Conservation (phyloP, 495 filamentous ascomycete species). For the Neurospora tetrasperma region DNA sequence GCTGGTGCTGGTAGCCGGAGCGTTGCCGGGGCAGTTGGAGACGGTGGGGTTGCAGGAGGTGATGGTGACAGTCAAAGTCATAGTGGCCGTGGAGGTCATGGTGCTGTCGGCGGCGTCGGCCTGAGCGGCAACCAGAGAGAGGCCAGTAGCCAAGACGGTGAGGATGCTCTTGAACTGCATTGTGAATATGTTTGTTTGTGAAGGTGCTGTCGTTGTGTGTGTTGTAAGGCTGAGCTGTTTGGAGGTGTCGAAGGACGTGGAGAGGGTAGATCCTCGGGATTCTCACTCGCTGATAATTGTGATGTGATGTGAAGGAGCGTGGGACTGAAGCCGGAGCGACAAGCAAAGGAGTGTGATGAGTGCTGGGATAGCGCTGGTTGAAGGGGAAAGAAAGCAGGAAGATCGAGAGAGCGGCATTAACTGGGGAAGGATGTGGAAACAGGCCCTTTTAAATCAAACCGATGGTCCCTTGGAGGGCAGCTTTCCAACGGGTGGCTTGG, state of each 20-base stretch:
- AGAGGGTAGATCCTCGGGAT: conserved; percentile 1
- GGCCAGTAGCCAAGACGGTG: conserved; percentile 22
- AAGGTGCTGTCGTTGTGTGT: neutral
- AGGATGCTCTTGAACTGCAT: conserved; percentile 31
- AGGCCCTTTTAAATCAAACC: conserved; percentile 14
- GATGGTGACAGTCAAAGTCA: conserved; percentile 38
- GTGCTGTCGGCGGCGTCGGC: conserved; percentile 18
- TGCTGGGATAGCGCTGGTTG: conserved; percentile 14
- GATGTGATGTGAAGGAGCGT: conserved; percentile 19
- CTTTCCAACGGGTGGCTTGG: neutral
- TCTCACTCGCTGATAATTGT: neutral
- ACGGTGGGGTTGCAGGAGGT: conserved; percentile 36
- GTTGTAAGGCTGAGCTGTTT: neutral
- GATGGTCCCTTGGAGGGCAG: conserved; percentile 1
- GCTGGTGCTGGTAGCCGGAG: conserved; percentile 17
- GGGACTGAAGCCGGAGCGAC: conserved; percentile 23
- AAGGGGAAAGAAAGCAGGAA: conserved; percentile 10
- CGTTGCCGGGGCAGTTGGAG: conserved; percentile 34
- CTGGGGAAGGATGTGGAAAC: conserved; percentile 12
- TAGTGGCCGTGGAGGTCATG: conserved; percentile 32
- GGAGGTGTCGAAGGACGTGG: conserved; percentile 1
- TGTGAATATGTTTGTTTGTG: conserved; percentile 13
- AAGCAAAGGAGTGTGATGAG: conserved; percentile 24
- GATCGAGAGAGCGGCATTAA: conserved; percentile 5
- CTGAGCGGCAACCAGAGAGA: conserved; percentile 18